Conservation (phyloP, 257 asterid genomes). For the Solanum clarkiae region DNA sequence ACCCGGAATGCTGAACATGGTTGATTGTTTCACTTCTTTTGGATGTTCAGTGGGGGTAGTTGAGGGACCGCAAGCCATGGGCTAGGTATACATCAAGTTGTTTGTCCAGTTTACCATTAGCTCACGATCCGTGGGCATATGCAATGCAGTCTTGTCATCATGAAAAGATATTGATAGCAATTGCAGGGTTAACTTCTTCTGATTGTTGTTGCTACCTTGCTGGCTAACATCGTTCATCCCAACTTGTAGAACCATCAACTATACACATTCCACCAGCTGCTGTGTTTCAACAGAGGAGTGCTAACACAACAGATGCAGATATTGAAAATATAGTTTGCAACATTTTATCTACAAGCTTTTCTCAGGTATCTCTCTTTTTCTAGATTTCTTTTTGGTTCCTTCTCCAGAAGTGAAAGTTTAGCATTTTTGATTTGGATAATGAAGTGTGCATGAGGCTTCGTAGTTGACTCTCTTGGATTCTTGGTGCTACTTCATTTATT, state of each 20-base stretch:
- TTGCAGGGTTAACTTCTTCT: neutral
- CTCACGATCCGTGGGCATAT: neutral
- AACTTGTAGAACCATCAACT: slow-evolving; percentile 52
- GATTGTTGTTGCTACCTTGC: neutral
- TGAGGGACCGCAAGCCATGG: neutral
- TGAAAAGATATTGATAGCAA: neutral
- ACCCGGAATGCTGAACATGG: neutral
- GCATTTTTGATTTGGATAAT: neutral
- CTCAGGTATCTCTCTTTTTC: slow-evolving; percentile 32
- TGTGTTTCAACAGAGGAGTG: slow-evolving; percentile 9
- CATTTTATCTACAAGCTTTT: slow-evolving; percentile 47
- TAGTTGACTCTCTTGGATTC: neutral
- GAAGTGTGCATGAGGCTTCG: neutral
- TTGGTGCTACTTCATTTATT: neutral
- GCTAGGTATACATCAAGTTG: neutral
- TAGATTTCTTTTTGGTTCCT: neutral
- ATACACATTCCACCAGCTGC: slow-evolving; percentile 17
- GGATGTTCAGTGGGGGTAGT: neutral
- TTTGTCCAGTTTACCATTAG: neutral
- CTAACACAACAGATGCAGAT: slow-evolving; percentile 16
- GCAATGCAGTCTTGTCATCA: neutral
- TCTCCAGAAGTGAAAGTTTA: neutral
- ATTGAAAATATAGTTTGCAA: slow-evolving; percentile 39
- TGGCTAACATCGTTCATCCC: neutral
- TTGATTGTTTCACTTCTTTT: neutral